Percentiles rank a stretch among this genome's conserved stretches.
phyloP scores from a whole-genome alignment of 2,329 filamentous ascomycete genomes.

The Fusarium humuli region DNA sequence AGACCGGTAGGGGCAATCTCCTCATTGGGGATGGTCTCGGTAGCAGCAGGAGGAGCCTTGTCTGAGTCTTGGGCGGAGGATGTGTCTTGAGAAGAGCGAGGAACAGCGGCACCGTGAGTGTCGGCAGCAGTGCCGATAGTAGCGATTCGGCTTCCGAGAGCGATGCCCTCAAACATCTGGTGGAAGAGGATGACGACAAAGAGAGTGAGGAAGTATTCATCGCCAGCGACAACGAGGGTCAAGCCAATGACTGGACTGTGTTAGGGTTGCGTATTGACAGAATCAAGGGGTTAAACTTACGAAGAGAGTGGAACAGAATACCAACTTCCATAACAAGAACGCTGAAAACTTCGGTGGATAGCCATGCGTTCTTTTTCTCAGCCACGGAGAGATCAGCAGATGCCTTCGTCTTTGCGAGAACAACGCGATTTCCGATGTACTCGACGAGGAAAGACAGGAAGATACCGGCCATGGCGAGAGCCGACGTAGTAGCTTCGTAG shows the following conservation, averaged over 20 bases:
- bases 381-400: slow-evolving; percentile 42
- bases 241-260: slow-evolving; percentile 68
- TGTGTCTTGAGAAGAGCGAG: slow-evolving; percentile 37
- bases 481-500: slow-evolving; percentile 77
- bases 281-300: slow-evolving; percentile 55
- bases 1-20: slow-evolving; percentile 42
- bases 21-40: slow-evolving; percentile 35
- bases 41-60: slow-evolving; percentile 44
- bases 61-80: slow-evolving; percentile 40
- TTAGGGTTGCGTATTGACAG: background rate
- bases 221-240: slow-evolving; percentile 70
- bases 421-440: slow-evolving; percentile 71
- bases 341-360: slow-evolving; percentile 64
- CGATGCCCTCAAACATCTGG: slow-evolving; percentile 82
- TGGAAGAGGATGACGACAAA: slow-evolving; percentile 80
- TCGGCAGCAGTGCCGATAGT: slow-evolving; percentile 58
- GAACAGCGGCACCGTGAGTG: slow-evolving; percentile 32
- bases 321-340: slow-evolving; percentile 79
- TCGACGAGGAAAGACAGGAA: slow-evolving; percentile 80
- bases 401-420: slow-evolving; percentile 54
- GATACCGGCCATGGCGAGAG: slow-evolving; percentile 79
- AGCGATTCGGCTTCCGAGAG: slow-evolving; percentile 77
- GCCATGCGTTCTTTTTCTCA: slow-evolving; percentile 42
- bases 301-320: slow-evolving; percentile 79
- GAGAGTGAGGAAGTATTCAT: slow-evolving; percentile 67